Evolutionary conservation across 2,329 filamentous ascomycete genomes (phyloP).

Genomic region (Arachnomyces sp.): DNA sequence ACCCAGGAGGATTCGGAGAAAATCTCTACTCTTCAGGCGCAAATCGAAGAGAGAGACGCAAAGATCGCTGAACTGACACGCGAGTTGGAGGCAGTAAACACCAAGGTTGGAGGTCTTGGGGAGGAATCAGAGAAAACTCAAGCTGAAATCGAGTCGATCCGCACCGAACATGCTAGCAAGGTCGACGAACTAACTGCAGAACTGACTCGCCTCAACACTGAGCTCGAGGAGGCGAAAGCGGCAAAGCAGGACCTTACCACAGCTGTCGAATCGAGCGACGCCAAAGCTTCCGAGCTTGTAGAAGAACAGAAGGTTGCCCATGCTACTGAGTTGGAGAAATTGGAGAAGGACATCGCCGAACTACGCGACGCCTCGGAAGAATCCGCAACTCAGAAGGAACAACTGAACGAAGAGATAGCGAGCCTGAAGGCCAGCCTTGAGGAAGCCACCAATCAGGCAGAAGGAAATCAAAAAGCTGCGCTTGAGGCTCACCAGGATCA

Average conservation of each 20-base stretch:
- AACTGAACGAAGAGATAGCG: conserved; percentile 17
- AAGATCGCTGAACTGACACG: conserved; percentile 13
- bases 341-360: conserved; percentile 27
- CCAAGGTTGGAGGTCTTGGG: conserved; percentile 8
- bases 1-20: conserved; percentile 7
- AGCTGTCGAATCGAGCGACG: conserved; percentile 29
- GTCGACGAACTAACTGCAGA: conserved; percentile 11
- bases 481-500: conserved; percentile 16
- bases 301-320: conserved; percentile 32
- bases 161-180: conserved; percentile 13
- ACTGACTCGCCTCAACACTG: conserved; percentile 22
- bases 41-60: conserved; percentile 13
- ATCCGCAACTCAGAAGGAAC: conserved; percentile 11
- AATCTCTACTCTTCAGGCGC: conserved; percentile 10
- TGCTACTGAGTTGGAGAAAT: conserved; percentile 26
- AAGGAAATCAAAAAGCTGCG: conserved; percentile 25
- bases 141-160: conserved; percentile 3
- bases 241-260: conserved; percentile 30
- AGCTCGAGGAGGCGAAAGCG: conserved; percentile 29
- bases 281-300: conserved; percentile 26
- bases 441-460: conserved; percentile 18
- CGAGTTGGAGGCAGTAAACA: conserved; percentile 9
- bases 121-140: conserved; percentile 3
- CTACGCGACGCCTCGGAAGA: conserved; percentile 24
- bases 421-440: conserved; percentile 22